Conservation (phyloP, 495 filamentous ascomycete genomes). For the Xeromyces bisporus region DNA sequence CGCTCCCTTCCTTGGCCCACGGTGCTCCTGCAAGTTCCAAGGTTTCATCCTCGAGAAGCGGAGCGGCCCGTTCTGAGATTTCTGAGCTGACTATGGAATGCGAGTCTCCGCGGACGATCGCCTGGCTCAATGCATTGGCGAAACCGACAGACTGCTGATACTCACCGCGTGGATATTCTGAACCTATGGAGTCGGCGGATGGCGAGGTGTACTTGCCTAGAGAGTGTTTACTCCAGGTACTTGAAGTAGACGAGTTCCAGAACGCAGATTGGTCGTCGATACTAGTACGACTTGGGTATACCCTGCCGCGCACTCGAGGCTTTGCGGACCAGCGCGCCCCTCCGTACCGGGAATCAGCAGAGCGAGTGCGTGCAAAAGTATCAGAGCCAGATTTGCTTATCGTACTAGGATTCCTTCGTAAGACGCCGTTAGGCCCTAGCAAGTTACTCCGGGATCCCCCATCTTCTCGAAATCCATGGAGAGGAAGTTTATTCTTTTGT, state of each 20-base stretch:
- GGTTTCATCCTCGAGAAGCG: conserved; percentile 77
- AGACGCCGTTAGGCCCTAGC: conserved; percentile 32
- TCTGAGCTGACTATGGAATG: conserved; percentile 34
- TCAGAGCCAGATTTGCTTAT: conserved; percentile 80
- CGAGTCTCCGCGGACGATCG: conserved; percentile 85
- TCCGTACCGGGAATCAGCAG: conserved; percentile 45
- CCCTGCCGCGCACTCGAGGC: conserved; percentile 62
- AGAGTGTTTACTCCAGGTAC: conserved; percentile 90
- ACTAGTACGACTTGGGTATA: conserved; percentile 81
- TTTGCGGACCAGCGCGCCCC: conserved; percentile 67
- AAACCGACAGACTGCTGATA: conserved; percentile 96
- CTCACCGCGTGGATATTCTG: conserved; percentile 60
- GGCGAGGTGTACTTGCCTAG: conserved; percentile 77
- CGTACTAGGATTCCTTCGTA: conserved; percentile 76
- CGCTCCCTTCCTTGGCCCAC: conserved; percentile 92
- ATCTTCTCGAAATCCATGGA: conserved; percentile 46
- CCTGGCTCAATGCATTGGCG: conserved; percentile 89
- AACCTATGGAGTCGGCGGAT: conserved; percentile 76
- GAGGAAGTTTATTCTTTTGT: conserved; percentile 63
- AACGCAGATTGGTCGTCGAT: conserved; percentile 80
- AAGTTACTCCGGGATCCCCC: conserved; percentile 30
- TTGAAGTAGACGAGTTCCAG: conserved; percentile 78
- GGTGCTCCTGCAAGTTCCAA: conserved; percentile 81
- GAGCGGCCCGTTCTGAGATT: conserved; percentile 37
- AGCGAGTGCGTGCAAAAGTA: conserved; percentile 52